Conservation (phyloP, 2,329 filamentous ascomycete genomes). For the Akanthomyces dipterigenus region DNA sequence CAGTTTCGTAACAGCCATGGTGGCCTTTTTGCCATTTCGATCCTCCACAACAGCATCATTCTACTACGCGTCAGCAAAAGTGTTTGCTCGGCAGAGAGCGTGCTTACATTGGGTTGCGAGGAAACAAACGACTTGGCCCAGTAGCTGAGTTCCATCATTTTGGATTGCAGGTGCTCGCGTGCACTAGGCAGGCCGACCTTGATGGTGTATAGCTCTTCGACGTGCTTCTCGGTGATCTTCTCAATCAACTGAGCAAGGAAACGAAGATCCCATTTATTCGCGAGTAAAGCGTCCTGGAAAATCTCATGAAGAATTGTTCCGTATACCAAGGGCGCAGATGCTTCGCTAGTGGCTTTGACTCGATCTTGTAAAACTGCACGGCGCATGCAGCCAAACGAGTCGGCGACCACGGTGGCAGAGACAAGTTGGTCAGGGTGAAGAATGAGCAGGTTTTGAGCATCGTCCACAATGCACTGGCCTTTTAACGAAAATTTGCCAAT, state of each 20-base stretch:
- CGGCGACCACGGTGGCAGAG: conserved; percentile 91
- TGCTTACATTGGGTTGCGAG: conserved; percentile 56
- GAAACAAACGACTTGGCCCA: conserved; percentile 83
- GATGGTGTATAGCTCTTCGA: conserved; percentile 87
- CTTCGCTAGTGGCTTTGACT: conserved; percentile 80
- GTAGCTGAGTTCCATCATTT: conserved; percentile 70
- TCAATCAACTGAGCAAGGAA: conserved; percentile 65
- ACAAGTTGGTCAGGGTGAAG: conserved; percentile 93
- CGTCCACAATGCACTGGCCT: conserved; percentile 75
- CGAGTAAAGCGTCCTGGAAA: conserved; percentile 82
- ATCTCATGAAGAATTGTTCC: conserved; percentile 92
- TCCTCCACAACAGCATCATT: conserved; percentile 69
- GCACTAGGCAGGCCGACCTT: conserved; percentile 67
- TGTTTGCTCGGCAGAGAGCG: background rate
- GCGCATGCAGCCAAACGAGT: conserved; percentile 87
- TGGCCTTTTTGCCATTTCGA: conserved; percentile 66
- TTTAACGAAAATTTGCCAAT: conserved; percentile 66
- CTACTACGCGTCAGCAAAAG: conserved; percentile 33
- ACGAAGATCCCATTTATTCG: conserved; percentile 69
- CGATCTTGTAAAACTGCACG: conserved; percentile 91
- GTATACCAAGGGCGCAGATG: conserved; percentile 77
- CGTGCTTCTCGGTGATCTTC: conserved; percentile 63
- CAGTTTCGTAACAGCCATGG: conserved; percentile 84
- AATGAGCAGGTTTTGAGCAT: conserved; percentile 76
- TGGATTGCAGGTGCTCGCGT: conserved; percentile 71